Evolutionary conservation across 2,329 filamentous ascomycete species (phyloP).

Genomic region (Laburnicola sp.): DNA sequence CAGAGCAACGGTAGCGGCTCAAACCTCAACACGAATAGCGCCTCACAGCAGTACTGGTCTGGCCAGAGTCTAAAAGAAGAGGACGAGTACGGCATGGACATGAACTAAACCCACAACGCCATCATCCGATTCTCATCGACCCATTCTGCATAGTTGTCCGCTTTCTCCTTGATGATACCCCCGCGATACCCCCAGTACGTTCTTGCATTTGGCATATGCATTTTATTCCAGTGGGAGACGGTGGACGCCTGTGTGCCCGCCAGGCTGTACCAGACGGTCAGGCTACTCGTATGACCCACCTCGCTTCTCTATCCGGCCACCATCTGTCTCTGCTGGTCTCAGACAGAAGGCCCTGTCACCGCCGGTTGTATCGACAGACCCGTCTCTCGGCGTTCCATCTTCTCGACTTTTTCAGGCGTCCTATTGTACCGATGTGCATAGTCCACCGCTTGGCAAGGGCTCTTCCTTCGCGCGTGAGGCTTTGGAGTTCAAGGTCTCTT

Average conservation of each 20-base stretch:
- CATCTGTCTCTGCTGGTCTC: conserved; percentile 37
- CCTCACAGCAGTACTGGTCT: conserved; percentile 58
- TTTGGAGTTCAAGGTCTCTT: conserved; percentile 9
- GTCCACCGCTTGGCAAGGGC: conserved; percentile 9
- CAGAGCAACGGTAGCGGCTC: conserved; percentile 70
- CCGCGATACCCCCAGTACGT: conserved; percentile 26
- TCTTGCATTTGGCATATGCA: conserved; percentile 35
- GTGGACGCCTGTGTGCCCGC: conserved; percentile 5
- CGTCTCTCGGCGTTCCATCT: conserved; percentile 40
- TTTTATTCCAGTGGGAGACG: conserved; percentile 19
- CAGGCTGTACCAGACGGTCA: neutral
- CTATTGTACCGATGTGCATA: conserved; percentile 17
- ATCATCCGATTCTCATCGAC: conserved; percentile 20
- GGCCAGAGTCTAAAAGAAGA: conserved; percentile 81
- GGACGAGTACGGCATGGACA: conserved; percentile 85
- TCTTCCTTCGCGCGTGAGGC: conserved; percentile 1
- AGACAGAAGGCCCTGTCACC: conserved; percentile 29
- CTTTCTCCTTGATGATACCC: conserved; percentile 40
- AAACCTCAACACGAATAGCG: conserved; percentile 30
- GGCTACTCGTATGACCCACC: neutral
- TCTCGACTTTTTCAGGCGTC: conserved; percentile 24
- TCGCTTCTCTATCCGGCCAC: conserved; percentile 9
- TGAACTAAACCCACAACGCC: conserved; percentile 31
- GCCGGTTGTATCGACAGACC: conserved; percentile 29
- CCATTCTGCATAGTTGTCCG: conserved; percentile 14